Conservation (phyloP, 306 rosid species). For the Alnus glutinosa region DNA sequence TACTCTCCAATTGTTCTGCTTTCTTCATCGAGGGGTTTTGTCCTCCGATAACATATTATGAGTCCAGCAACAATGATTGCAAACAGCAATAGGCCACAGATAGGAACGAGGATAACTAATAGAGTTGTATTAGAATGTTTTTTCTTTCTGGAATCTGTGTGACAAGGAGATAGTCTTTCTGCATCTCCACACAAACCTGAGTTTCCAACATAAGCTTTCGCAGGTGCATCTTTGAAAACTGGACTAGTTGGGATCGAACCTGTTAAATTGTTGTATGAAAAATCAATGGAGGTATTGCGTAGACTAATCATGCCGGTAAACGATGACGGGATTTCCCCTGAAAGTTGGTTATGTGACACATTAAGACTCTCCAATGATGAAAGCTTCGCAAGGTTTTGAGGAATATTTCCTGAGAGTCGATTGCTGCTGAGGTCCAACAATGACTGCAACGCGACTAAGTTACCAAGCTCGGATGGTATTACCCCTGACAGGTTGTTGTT, state of each 20-base stretch:
- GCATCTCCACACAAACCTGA: conserved; percentile 52
- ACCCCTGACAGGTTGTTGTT: conserved; percentile 50
- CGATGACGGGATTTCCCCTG: conserved; percentile 51
- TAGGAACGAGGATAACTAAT: conserved; percentile 46
- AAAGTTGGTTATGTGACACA: conserved; percentile 61
- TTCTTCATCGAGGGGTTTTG: conserved; percentile 34
- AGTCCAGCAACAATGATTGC: conserved; percentile 24
- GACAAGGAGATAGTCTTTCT: conserved; percentile 37
- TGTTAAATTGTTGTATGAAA: conserved; percentile 59
- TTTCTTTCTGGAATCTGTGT: background rate
- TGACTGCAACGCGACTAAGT: conserved; percentile 37
- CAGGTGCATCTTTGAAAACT: conserved; percentile 34
- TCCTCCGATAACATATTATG: background rate
- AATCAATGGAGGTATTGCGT: conserved; percentile 39
- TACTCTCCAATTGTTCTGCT: conserved; percentile 17
- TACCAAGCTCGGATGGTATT: conserved; percentile 52
- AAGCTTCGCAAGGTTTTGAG: no score
- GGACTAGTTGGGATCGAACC: conserved; percentile 51
- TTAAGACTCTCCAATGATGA: conserved; percentile 32
- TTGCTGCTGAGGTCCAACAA: conserved; percentile 51
- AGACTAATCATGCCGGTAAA: conserved; percentile 40
- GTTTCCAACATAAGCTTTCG: conserved; percentile 52
- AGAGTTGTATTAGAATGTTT: conserved; percentile 39
- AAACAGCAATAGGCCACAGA: conserved; percentile 34
- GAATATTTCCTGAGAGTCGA: no score